Evolutionary conservation across 495 filamentous ascomycete genomes (phyloP), one percentile per base, ranked within the genome.

Genomic region (Talaromyces stipitatus): DNA sequence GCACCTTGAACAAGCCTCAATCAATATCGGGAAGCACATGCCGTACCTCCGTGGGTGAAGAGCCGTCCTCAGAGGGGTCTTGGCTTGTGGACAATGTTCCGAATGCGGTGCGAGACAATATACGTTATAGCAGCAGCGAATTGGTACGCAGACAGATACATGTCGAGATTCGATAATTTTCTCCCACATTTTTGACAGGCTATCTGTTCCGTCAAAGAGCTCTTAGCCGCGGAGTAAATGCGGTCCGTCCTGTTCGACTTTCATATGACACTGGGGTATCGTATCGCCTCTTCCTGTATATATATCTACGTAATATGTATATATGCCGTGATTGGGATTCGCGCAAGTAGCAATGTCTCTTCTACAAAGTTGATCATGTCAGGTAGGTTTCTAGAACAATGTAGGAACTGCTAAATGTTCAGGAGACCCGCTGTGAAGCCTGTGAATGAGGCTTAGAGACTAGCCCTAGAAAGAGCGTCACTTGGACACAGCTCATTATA

Each of bases 311-410:
- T n/a, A n/a, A n/a, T n/a, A n/a, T 41, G 6, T 16, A 41, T 22
- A 62, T 58, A 47, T 62, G 60, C 38, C 63, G 63, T 8, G 58
- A 65, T 41, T 62, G 53, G 55, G n/a, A 50, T 2, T 46, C 61
- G 10, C 58, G 63, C 11, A 55, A 5, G 33, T 62, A 32, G 55
- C 53, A 7, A 26, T 65, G 14, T 28, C 26, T 9, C 20, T 65
- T 9, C 33, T 65, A 14, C 53, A 36, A 9, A 41, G 47, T 18
- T 61, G 27, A 11, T 56, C 43, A 11, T 45, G 56, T 6, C 56
- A 61, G 22, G 59, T 61, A 50, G 62, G 59, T 8, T 53, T 55
- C 12, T 64, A 47, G 56, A 50, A 47, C 20, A 54, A 24, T n/a
- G 27, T 12, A 8, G 47, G 33, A 10, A 32, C 56, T 12, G 62